Conservation (phyloP, 352 stramenopile species). For the Phytopythium litorale region DNA sequence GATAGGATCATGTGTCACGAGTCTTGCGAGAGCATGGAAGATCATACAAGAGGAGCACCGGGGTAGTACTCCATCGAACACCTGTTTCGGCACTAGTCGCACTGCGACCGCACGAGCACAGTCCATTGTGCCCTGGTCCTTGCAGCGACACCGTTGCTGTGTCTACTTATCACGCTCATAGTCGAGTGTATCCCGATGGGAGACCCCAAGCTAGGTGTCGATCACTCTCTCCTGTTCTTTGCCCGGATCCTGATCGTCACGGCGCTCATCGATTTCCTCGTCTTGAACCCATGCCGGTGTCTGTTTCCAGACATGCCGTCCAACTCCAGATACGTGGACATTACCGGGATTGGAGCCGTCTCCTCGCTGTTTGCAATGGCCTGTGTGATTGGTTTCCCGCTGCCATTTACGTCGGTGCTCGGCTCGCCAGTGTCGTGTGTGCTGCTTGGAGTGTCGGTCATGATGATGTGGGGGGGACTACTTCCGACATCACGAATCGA, state of each 20-base stretch:
- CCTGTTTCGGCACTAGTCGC: conserved; percentile 13
- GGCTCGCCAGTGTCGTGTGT: conserved; percentile 13
- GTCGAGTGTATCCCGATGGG: conserved; percentile 16
- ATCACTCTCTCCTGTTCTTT: conserved; percentile 22
- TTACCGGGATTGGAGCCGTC: conserved; percentile 16
- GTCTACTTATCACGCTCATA: conserved; percentile 20
- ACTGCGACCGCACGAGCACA: conserved; percentile 8
- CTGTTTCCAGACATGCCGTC: conserved; percentile 12
- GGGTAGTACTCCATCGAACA: conserved; percentile 21
- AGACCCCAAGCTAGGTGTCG: background rate
- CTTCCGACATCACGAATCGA: conserved; percentile 11
- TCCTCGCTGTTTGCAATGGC: conserved; percentile 20
- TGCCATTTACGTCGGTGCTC: conserved; percentile 30
- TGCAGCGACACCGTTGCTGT: conserved; percentile 24
- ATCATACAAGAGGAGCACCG: conserved; percentile 23
- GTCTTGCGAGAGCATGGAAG: conserved; percentile 2
- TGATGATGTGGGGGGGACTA: conserved; percentile 15
- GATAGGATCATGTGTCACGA: background rate
- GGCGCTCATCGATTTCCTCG: background rate
- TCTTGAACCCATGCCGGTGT: background rate
- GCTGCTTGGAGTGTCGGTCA: conserved; percentile 21
- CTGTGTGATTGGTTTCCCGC: conserved; percentile 28
- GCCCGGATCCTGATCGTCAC: conserved; percentile 13
- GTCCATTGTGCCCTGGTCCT: conserved; percentile 8
- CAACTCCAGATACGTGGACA: background rate